Conservation (phyloP, 1,139 yeast species). For the Suhomyces maxii region DNA sequence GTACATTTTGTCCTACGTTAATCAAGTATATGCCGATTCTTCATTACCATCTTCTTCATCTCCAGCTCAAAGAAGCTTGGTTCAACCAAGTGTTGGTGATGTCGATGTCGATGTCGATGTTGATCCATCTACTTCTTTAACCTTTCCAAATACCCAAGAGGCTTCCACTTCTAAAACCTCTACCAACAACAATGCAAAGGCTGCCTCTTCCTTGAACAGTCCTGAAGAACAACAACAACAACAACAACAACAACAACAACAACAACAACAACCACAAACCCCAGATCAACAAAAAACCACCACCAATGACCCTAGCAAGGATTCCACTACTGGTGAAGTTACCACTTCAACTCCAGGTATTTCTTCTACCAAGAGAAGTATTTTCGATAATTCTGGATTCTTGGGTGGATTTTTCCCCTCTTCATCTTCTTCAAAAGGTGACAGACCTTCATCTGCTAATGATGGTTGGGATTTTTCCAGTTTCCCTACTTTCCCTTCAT, state of each 20-base stretch:
- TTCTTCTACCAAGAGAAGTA: constrained; percentile 1
- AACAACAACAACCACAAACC: too few species aligned
- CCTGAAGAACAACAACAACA: too few species aligned
- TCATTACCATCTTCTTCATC: neutral
- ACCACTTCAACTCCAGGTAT: neutral
- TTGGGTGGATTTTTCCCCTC: neutral
- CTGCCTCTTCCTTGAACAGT: too few species aligned
- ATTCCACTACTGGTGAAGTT: neutral
- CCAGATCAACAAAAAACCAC: too few species aligned
- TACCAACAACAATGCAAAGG: neutral
- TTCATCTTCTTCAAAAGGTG: neutral
- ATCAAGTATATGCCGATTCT: constrained; percentile 6
- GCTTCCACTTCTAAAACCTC: neutral
- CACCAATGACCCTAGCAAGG: neutral
- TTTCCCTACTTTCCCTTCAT: neutral
- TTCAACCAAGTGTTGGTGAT: too few species aligned
- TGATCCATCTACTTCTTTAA: neutral
- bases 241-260: too few species aligned
- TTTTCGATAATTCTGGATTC: constrained; percentile 1
- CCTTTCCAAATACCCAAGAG: too few species aligned
- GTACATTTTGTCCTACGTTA: constrained; percentile 9
- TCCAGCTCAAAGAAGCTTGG: too few species aligned
- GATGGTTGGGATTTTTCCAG: neutral
- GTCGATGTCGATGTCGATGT: too few species aligned
- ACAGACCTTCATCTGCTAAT: neutral